Percentiles rank a stretch among this genome's conserved stretches.
Evolutionary conservation across 495 filamentous ascomycete genomes (phyloP).

Genomic region (Xylaria intraflava): DNA sequence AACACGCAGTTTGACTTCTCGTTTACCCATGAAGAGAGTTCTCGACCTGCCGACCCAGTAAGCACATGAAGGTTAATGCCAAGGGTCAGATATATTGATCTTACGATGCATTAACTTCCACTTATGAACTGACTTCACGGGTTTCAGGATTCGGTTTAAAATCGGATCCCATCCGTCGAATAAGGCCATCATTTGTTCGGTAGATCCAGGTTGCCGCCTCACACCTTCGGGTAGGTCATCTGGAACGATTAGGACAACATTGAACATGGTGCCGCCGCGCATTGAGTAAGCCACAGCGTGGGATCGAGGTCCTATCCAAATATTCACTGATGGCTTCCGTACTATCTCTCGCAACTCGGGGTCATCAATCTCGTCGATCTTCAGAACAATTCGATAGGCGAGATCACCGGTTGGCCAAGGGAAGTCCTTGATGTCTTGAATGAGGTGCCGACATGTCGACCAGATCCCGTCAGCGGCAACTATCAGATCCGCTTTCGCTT

Average conservation of each 20-base stretch:
- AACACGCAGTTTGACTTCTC: constrained; percentile 18
- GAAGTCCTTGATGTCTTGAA: constrained; percentile 36
- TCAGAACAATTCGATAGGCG: constrained; percentile 49
- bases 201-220: constrained; percentile 31
- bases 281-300: constrained; percentile 52
- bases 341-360: constrained; percentile 40
- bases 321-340: constrained; percentile 47
- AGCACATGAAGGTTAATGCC: neutral
- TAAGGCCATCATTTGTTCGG: constrained; percentile 37
- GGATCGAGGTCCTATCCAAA: constrained; percentile 57
- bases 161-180: constrained; percentile 46
- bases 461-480: constrained; percentile 50
- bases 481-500: constrained; percentile 37
- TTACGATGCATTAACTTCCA: constrained; percentile 32
- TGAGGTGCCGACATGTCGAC: constrained; percentile 36
- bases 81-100: neutral
- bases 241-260: constrained; percentile 46
- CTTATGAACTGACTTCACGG: constrained; percentile 25
- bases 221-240: constrained; percentile 39
- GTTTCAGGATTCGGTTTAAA: constrained; percentile 19
- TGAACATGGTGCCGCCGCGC: constrained; percentile 43
- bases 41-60: constrained; percentile 13
- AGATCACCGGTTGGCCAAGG: constrained; percentile 47
- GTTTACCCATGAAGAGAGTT: constrained; percentile 25
- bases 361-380: constrained; percentile 36